Conservation (phyloP, 2,329 filamentous ascomycete genomes). For the Coleophoma eucalyptorum region DNA sequence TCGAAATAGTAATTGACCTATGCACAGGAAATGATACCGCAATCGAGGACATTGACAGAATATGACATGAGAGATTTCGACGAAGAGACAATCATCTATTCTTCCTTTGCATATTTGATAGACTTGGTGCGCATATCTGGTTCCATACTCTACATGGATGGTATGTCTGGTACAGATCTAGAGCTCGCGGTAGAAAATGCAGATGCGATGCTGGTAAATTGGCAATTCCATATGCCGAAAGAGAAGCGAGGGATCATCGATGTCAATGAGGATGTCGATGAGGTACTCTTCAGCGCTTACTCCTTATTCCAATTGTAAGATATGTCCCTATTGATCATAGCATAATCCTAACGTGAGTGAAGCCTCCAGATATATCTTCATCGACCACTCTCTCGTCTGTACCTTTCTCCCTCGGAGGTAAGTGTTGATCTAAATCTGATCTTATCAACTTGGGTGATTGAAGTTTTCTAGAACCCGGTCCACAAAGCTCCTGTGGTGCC, state of each 20-base stretch:
- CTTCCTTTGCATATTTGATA: constrained; percentile 34
- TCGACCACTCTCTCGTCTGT: constrained; percentile 19
- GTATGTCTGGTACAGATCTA: constrained; percentile 17
- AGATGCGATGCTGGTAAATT: constrained; percentile 34
- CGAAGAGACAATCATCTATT: constrained; percentile 30
- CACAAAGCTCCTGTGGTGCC: constrained; percentile 7
- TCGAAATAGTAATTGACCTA: constrained; percentile 4
- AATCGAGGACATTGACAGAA: constrained; percentile 27
- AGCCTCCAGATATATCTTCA: constrained; percentile 20
- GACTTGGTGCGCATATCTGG: constrained; percentile 31
- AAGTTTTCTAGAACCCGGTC: too few relatives aligned
- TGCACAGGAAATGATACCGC: constrained; percentile 23
- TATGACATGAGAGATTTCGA: constrained; percentile 31
- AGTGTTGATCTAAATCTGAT: not conserved
- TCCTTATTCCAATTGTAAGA: constrained; percentile 32
- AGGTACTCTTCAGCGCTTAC: constrained; percentile 33
- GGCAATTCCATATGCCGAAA: constrained; percentile 32
- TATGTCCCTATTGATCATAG: not conserved
- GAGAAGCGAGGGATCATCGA: constrained; percentile 36
- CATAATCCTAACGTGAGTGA: too few relatives aligned
- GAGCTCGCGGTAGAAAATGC: constrained; percentile 26
- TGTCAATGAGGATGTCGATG: constrained; percentile 31
- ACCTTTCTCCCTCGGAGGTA: constrained; percentile 14
- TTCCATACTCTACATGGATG: constrained; percentile 26
- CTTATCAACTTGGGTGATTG: too few relatives aligned